Evolutionary conservation across 192 early-diverging fungal species (phyloP), one percentile per base, ranked within the genome.

Genomic region (Endogone sp.): DNA sequence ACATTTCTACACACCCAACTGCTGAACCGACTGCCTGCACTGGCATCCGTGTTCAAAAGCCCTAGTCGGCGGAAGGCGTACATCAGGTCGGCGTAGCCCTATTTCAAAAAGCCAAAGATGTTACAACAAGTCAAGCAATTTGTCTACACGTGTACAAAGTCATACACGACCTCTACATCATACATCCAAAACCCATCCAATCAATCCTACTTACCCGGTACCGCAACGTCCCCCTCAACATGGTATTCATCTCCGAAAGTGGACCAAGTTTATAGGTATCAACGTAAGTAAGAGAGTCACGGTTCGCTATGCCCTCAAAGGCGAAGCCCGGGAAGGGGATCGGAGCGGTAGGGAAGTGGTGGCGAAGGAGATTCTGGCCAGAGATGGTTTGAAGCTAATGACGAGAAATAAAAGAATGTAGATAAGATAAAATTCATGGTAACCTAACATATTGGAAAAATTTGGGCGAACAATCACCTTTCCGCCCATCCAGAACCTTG

Each of bases 171-270:
- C 11, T 62, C 29, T 28, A 8, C 4, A 20, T 37, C 58, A 28
- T 64, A n/a, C n/a, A n/a, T n/a, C 37, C 37, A 49, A 0, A 49
- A 6, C 37, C 37, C 37, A 49, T 49, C 37, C 37, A 4, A 44
- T 44, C 37, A 49, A 6, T 1, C 37, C 37, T 16, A 13, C 22
- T 21, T 70, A 86, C 85, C 71, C 89, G 83, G 78, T 92, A 99
- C 66, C 97, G 79, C 30, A 99, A 79, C 0, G 97, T 98, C 29
- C 97, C 97, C 63, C 97, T 83, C 79, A 99, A 94, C 91, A 99
- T 96, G 55, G 93, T 94, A 54, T 92, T 85, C 75, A 96, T 79
- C 10, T 86, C 74, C 13, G 86, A 79, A 16, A 86, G 67, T 10
- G 89, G 84, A 11, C 90, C 84, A 56, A 99, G 78, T 1, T 91